phyloP scores from a whole-genome alignment of 805 yeast genomes.

The Saccharomyces jurei region DNA sequence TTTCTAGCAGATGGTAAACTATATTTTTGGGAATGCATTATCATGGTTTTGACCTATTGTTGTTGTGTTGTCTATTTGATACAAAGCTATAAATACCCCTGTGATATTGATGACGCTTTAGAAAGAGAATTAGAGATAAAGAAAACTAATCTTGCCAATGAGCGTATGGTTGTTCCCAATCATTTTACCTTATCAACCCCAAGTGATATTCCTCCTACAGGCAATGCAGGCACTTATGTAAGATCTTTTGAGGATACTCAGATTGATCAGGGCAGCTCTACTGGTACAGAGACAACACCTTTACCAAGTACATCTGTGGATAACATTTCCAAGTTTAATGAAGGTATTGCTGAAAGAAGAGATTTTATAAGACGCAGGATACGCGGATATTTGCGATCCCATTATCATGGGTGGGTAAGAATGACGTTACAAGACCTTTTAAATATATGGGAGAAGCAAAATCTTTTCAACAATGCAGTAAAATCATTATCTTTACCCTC shows the following conservation, averaged over 20 bases:
- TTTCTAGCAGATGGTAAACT: conserved; percentile 50
- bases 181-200: neutral
- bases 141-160: neutral
- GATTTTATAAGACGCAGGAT: conserved; percentile 13
- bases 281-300: neutral
- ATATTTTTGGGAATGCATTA: conserved; percentile 44
- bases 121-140: neutral
- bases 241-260: neutral
- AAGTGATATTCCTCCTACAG: neutral
- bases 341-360: conserved; percentile 13
- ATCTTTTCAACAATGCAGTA: conserved; percentile 4
- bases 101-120: neutral
- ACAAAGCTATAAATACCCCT: conserved; percentile 17
- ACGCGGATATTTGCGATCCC: conserved; percentile 16
- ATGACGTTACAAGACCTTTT: conserved; percentile 22
- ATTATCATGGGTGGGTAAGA: conserved; percentile 23
- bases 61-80: conserved; percentile 47
- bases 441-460: conserved; percentile 24
- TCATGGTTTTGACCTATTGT: conserved; percentile 50
- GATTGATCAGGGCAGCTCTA: neutral
- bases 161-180: neutral
- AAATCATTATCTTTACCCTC: neutral
- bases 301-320: neutral
- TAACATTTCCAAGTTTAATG: conserved; percentile 12
- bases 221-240: neutral